Evolutionary conservation across 768 basidiomycete species (phyloP), one percentile per base, ranked within the genome.

Genomic region (Dictyophora rubrovolvata): DNA sequence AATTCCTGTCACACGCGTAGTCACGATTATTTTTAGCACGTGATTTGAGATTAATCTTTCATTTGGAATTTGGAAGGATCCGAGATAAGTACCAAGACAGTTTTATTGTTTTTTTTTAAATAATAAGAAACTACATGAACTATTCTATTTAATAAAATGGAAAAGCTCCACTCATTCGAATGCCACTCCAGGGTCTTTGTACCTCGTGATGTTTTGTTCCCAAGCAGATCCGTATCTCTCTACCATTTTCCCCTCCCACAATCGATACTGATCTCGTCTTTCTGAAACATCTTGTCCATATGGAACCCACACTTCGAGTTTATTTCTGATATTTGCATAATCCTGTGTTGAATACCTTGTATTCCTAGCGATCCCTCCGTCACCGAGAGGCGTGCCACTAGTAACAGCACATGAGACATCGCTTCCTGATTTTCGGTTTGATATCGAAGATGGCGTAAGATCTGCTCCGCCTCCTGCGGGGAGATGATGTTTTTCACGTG

Each of bases 161-260:
- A 10, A 34, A 22, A 12, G 18, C 28, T 51, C 20, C 46, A 28
- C 8, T 52, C 28, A 59, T 48, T 59, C 57, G 50, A 59, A 59
- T 12, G 57, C 49, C n/a, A 35, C 50, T 18, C 57, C 57, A 34
- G 48, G 48, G 17, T 50, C 33, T 51, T 51, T 48, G 22, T 53
- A 51, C 22, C 10, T 42, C 42, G 42, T 42, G 37, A 59, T 52
- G 37, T 42, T 42, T 18, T 51, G 34, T 20, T 59, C 57, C 57
- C 57, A 59, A 7, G 18, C 28, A 53, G 57, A 37, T 18, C 57
- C 57, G 37, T 59, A 59, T 20, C 18, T 20, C 23, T 18, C 33
- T n/a, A 21, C 50, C 57, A 59, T 59, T 28, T 28, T 59, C 20
- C 51, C 57, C 48, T 51, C 57, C 49, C 57, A 53, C 35, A 22